Base-by-base conservation (phyloP, 305 asterid species). In the Rubia tinctorum region DNA sequence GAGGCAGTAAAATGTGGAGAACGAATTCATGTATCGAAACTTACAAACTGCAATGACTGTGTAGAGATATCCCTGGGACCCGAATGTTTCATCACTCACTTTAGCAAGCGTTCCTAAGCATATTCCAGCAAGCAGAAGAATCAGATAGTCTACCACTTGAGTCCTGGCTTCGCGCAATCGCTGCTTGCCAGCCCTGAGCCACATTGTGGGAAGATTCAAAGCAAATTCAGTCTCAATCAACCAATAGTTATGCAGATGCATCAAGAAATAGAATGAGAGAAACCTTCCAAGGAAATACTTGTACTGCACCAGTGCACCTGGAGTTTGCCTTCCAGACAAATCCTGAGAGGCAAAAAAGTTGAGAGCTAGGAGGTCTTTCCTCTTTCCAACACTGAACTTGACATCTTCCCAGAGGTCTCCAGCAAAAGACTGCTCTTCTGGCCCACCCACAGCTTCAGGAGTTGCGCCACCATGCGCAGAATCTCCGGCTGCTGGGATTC, bases 11-110 rank as follows among this genome's bases (percentile, higher is more conserved):
- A 63, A 49, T 18, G 45, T 10, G 3, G 74, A 44, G 66, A 61
- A 22, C n/a, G 67, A 69, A 27, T 7, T 5, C 30, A n/a, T 5
- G 34, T 15, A 49, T 40, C 73, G 73, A 30, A 55, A 86, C 98
- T 88, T 79, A 93, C 98, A 91, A 78, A 89, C 87, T 69, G 93
- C 97, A 72, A 93, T 93, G 72, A 93, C 74, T 18, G 98, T 90
- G 86, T 91, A 91, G 37, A 85, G 91, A 76, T 94, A 94, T 65
- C 97, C 98, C 14, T 86, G 83, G 11, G 91, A 90, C 4, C 96
- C 97, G 69, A 94, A 94, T 71, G 81, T 91, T 72, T 84, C 95
- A 20, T 91, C 98, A 5, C 90, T 86, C 65, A 85, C 84, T 87
- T 91, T 91, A 47, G 97, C 81, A 7, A 90, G 75, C 73, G 88